Base-by-base conservation (phyloP, 305 asterid species). In the Fraxinus platypoda region DNA sequence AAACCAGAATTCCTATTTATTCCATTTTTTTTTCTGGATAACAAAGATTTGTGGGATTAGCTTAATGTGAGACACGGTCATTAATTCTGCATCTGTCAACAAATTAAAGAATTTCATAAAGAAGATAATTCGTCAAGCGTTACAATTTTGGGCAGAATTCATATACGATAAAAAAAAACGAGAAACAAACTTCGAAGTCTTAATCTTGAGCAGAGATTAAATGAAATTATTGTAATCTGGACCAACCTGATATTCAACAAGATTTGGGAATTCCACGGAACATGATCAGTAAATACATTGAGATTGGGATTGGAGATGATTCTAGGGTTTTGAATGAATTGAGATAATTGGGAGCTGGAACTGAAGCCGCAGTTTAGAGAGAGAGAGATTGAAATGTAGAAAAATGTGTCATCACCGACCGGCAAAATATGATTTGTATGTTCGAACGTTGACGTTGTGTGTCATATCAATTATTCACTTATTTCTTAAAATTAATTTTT, bases 241-340 rank as follows among this genome's bases (percentile, higher is more conserved):
- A 86, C 81, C 41, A 34, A 87, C 90, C 90, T 85, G 89, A 57
- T 81, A 79, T 34, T 31, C 68, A 33, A 80, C 81, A 77, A 80
- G n/a, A 41, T 49, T 81, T 28, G 57, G 57, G 79, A 84, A 52
- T 35, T 62, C 71, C 33, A 43, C 13, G n/a, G 79, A 71, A 77
- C 85, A 77, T 78, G 35, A 57, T 70, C 78, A 76, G 31, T 4
- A 71, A 49, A 68, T 28, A 74, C 74, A 83, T 76, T 78, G 28
- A 70, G 62, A 70, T 70, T 31, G 41, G 41, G 17, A 70, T 70
- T 70, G 75, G 81, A 75, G 72, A 30, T 71, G 8, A 59, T 13
- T 76, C 46, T 80, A 81, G 89, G 90, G 85, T 83, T 84, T 81
- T 73, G 37, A 30, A 30, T 77, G 77, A 78, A 78, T 84, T 8